Percentiles rank a stretch among this genome's conserved stretches.
phyloP scores from a whole-genome alignment of 2,329 filamentous ascomycete genomes.

The Aspergillus tanneri region DNA sequence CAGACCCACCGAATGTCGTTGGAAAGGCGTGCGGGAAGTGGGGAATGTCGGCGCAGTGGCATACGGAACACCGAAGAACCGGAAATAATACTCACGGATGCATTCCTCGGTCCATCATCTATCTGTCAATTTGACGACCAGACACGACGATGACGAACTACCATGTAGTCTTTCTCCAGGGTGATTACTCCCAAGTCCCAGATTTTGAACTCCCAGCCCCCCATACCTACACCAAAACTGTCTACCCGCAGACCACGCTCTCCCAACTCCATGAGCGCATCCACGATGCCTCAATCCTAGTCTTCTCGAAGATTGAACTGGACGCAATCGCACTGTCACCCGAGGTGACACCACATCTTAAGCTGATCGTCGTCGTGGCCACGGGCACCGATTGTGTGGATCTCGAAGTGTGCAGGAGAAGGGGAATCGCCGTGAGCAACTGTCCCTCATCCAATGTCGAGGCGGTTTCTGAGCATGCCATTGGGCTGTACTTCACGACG shows the following conservation, averaged over 20 bases:
- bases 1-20: slow-evolving; percentile 5
- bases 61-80: too few relatives aligned
- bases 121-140: slow-evolving; percentile 14
- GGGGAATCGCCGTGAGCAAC: slow-evolving; percentile 49
- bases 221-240: slow-evolving; percentile 33
- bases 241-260: slow-evolving; percentile 37
- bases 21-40: slow-evolving; percentile 4
- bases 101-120: background rate
- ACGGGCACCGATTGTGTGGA: slow-evolving; percentile 51
- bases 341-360: slow-evolving; percentile 45
- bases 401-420: slow-evolving; percentile 42
- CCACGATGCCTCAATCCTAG: slow-evolving; percentile 48
- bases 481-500: slow-evolving; percentile 51
- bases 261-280: slow-evolving; percentile 44
- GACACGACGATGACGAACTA: slow-evolving; percentile 35
- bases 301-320: slow-evolving; percentile 38
- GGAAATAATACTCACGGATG: too few relatives aligned
- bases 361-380: slow-evolving; percentile 47
- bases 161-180: slow-evolving; percentile 50
- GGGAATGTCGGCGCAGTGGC: background rate
- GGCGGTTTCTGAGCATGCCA: slow-evolving; percentile 52
- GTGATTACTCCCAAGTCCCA: slow-evolving; percentile 41
- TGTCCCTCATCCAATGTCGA: slow-evolving; percentile 50
- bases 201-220: slow-evolving; percentile 46
- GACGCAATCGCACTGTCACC: slow-evolving; percentile 41